Evolutionary conservation across 2,329 filamentous ascomycete species (phyloP).

Genomic region (Dothistroma septosporum): DNA sequence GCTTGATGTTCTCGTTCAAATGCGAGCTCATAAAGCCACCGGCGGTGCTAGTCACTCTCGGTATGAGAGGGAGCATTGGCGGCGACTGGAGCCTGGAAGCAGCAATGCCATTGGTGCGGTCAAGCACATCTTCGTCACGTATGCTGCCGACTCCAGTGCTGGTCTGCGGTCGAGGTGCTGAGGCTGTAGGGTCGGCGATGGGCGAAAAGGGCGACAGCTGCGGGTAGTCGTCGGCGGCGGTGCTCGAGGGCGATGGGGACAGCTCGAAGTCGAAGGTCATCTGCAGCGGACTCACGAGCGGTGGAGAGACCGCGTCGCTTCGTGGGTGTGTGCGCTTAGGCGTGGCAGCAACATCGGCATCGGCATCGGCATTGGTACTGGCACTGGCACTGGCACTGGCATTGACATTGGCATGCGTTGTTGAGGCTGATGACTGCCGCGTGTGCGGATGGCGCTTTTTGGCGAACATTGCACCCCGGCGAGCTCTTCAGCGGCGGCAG

Average conservation of each 20-base stretch:
- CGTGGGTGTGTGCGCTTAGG: neutral
- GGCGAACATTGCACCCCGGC: neutral
- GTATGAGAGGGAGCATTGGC: conserved; percentile 44
- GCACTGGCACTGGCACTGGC: neutral
- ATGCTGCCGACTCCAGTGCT: conserved; percentile 22
- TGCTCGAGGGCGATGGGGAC: conserved; percentile 2
- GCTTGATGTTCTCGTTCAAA: conserved; percentile 3
- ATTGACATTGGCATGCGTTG: neutral
- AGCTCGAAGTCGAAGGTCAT: conserved; percentile 32
- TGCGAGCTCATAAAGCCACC: conserved; percentile 3
- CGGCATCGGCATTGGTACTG: neutral
- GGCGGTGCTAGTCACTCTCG: conserved; percentile 32
- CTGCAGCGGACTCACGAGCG: conserved; percentile 27
- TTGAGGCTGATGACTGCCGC: neutral
- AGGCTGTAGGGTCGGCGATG: conserved; percentile 6
- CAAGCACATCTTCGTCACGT: neutral
- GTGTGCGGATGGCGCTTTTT: neutral
- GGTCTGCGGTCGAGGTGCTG: conserved; percentile 16
- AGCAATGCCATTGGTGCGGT: neutral
- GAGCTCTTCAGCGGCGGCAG: neutral
- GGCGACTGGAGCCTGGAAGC: conserved; percentile 29
- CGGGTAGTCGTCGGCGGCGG: conserved; percentile 4
- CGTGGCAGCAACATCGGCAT: neutral
- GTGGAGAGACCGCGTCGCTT: neutral
- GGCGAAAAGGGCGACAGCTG: conserved; percentile 15